Percentiles rank a stretch among this genome's conserved stretches.
phyloP scores from a whole-genome alignment of 2,329 filamentous ascomycete species.

The Xylariaceae sp. region DNA sequence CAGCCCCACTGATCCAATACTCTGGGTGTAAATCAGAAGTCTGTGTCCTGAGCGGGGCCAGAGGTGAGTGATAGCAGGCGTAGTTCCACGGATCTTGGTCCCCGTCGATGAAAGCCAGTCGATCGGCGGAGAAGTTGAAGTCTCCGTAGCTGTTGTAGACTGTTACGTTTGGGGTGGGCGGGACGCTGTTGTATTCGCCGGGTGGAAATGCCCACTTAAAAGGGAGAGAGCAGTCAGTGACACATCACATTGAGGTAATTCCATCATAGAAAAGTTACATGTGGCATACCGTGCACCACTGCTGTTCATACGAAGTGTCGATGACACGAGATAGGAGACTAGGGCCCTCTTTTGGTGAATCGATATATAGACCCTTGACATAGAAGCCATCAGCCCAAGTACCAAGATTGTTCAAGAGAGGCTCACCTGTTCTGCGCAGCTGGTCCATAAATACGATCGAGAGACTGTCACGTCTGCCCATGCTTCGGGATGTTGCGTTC shows the following conservation, averaged over 20 bases:
- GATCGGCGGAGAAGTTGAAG: slow-evolving; percentile 43
- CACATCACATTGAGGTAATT: neutral
- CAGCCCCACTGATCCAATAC: slow-evolving; percentile 47
- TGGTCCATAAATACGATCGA: slow-evolving; percentile 50
- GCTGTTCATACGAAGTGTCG: slow-evolving; percentile 48
- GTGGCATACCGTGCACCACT: slow-evolving; percentile 43
- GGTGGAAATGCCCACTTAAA: slow-evolving; percentile 47
- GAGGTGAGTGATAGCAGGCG: slow-evolving; percentile 48
- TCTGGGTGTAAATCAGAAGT: slow-evolving; percentile 45
- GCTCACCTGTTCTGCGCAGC: slow-evolving; percentile 42
- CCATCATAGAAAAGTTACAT: neutral
- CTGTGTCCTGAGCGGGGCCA: slow-evolving; percentile 35
- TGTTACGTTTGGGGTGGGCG: slow-evolving; percentile 40
- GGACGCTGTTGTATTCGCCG: slow-evolving; percentile 44
- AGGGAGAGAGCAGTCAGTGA: neutral
- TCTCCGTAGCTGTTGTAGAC: slow-evolving; percentile 47
- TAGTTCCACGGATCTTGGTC: slow-evolving; percentile 52
- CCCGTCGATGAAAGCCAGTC: slow-evolving; percentile 52
- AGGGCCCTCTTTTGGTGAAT: slow-evolving; percentile 41
- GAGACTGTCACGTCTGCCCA: slow-evolving; percentile 44
- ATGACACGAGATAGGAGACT: slow-evolving; percentile 47
- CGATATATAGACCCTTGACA: slow-evolving; percentile 44
- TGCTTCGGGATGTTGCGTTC: slow-evolving; percentile 37
- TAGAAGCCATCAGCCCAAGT: neutral
- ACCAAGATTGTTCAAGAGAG: neutral